Evolutionary conservation across 2,329 filamentous ascomycete species (phyloP).

Genomic region (Amesomyces nigricolor): DNA sequence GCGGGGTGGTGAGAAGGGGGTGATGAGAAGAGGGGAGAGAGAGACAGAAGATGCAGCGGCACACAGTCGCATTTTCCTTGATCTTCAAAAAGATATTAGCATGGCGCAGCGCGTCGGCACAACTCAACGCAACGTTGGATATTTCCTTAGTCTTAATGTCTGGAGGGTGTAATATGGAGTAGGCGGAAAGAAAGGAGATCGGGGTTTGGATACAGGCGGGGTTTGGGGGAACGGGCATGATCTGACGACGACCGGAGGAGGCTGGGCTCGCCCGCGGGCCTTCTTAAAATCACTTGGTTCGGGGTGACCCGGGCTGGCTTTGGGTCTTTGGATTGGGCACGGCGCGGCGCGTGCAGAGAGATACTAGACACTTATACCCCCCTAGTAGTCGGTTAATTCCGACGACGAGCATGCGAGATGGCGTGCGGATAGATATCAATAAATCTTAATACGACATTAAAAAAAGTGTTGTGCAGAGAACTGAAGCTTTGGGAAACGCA

Average conservation of each 20-base stretch:
- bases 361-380: constrained; percentile 9
- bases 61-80: constrained; percentile 10
- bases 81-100: neutral
- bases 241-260: constrained; percentile 4
- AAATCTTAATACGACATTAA: constrained; percentile 12
- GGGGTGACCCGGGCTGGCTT: neutral
- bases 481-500: neutral
- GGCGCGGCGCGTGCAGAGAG: neutral
- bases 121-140: neutral
- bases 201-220: constrained; percentile 1
- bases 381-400: constrained; percentile 8
- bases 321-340: neutral
- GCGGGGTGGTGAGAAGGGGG: constrained; percentile 29
- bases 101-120: constrained; percentile 4
- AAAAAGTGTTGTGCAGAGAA: neutral
- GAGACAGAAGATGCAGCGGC: no score
- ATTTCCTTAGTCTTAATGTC: neutral
- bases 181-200: no score
- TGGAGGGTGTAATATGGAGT: neutral
- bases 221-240: neutral
- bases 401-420: neutral
- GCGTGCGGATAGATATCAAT: neutral
- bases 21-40: no score
- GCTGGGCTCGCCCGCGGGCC: neutral
- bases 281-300: constrained; percentile 3